phyloP scores from a whole-genome alignment of 306 rosid genomes.

The Rosa persica region DNA sequence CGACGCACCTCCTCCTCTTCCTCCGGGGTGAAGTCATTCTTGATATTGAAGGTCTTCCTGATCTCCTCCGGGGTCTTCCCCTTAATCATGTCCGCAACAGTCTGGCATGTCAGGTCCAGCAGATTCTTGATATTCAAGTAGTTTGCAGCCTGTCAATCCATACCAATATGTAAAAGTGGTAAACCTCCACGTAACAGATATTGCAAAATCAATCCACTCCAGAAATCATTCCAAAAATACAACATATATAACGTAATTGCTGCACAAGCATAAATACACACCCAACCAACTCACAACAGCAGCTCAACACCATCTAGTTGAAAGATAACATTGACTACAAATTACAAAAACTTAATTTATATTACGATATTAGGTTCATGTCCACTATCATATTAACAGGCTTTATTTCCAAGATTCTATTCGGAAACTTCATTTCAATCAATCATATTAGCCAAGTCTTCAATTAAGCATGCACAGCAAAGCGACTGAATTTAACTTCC shows the following conservation, averaged over 20 bases:
- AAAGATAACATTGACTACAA: background rate
- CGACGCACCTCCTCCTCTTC: constrained; percentile 84
- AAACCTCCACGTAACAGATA: background rate
- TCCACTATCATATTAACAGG: background rate
- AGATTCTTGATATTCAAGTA: constrained; percentile 74
- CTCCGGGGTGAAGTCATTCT: constrained; percentile 71
- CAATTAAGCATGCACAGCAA: background rate
- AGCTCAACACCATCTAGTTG: background rate
- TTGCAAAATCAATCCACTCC: background rate
- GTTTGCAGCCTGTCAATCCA: constrained; percentile 63
- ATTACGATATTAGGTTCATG: background rate
- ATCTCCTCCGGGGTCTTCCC: constrained; percentile 83
- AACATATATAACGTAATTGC: background rate
- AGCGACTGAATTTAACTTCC: background rate
- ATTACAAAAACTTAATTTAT: background rate
- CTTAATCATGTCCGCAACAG: constrained; percentile 83
- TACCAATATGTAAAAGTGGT: background rate
- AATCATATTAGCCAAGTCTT: too few species aligned
- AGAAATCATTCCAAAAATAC: background rate
- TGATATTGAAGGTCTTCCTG: constrained; percentile 68
- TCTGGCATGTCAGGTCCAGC: constrained; percentile 72
- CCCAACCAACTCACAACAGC: background rate
- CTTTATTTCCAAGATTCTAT: too few species aligned
- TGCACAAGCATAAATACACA: background rate
- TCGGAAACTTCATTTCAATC: background rate